Percentiles rank a stretch among this genome's conserved stretches.
These are phyloP conservation scores for Hyaloscypha variabilis DNA, from an alignment of 495 filamentous ascomycete species.

Conservation along the genomic window DNA sequence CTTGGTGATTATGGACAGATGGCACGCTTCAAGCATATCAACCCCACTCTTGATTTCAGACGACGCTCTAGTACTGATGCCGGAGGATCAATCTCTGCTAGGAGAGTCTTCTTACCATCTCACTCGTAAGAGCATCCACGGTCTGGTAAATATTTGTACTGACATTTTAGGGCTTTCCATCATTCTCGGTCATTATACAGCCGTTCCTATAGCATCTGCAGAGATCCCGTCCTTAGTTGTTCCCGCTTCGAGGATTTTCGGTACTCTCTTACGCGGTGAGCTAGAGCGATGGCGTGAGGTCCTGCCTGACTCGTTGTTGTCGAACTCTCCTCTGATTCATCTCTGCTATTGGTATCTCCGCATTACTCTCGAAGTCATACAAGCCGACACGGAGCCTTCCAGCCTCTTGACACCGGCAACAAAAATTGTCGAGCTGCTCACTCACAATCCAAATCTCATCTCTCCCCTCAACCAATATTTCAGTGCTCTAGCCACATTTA, in stretches of 20 bases:
- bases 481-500: conserved; percentile 65
- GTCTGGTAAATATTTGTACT: not conserved
- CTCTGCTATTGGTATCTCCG: conserved; percentile 77
- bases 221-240: not conserved
- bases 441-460: conserved; percentile 56
- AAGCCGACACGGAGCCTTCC: conserved; percentile 55
- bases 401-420: conserved; percentile 66
- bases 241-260: not conserved
- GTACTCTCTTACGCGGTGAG: conserved; percentile 18
- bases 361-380: conserved; percentile 61
- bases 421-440: conserved; percentile 56
- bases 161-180: conserved; percentile 38
- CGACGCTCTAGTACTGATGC: conserved; percentile 59
- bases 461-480: conserved; percentile 77
- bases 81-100: conserved; percentile 65
- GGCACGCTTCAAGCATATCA: conserved; percentile 70
- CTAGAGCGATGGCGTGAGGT: conserved; percentile 50
- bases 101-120: conserved; percentile 66
- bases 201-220: conserved; percentile 36
- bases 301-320: conserved; percentile 41
- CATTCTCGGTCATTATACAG: conserved; percentile 45
- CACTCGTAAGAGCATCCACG: conserved; percentile 56
- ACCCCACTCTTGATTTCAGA: conserved; percentile 61
- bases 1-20: conserved; percentile 72
- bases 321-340: conserved; percentile 54